Evolutionary conservation across 2,329 filamentous ascomycete species (phyloP).

Genomic region (Sporothrix globosa): DNA sequence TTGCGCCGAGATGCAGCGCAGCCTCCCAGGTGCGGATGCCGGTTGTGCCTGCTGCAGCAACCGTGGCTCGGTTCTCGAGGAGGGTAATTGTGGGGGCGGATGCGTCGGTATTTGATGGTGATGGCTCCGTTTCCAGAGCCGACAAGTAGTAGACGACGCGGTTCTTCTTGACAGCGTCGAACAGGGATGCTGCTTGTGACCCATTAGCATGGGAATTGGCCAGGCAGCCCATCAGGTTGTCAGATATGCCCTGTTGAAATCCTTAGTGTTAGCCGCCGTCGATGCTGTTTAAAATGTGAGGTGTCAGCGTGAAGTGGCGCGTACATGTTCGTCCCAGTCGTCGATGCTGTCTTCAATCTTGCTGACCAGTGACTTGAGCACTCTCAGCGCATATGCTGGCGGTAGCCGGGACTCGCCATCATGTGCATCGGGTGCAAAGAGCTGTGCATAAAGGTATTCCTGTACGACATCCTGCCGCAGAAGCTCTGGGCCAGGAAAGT

Average conservation of each 20-base stretch:
- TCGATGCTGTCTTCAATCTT: constrained; percentile 74
- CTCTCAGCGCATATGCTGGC: constrained; percentile 67
- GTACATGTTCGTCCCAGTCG: constrained; percentile 87
- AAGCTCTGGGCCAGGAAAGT: constrained; percentile 62
- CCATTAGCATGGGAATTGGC: constrained; percentile 61
- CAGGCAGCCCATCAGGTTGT: constrained; percentile 73
- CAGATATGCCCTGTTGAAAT: constrained; percentile 74
- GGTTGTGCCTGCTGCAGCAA: constrained; percentile 73
- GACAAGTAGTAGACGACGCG: constrained; percentile 72
- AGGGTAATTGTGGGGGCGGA: constrained; percentile 54
- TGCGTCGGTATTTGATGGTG: constrained; percentile 37
- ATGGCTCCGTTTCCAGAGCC: constrained; percentile 36
- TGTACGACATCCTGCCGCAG: constrained; percentile 68
- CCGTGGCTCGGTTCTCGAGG: constrained; percentile 68
- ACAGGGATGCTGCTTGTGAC: constrained; percentile 55
- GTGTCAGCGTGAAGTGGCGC: constrained; percentile 42
- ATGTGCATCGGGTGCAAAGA: constrained; percentile 39
- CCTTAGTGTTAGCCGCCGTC: neutral
- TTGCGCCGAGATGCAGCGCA: constrained; percentile 71
- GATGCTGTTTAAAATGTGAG: too few species aligned
- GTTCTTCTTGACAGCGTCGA: constrained; percentile 68
- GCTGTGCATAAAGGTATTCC: constrained; percentile 60
- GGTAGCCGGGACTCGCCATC: constrained; percentile 61
- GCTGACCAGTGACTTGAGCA: constrained; percentile 72
- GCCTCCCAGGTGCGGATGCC: constrained; percentile 83